A percentile compares a stretch with the other conserved stretches of the same genome.
Conservation (phyloP, 441 rosid species). For the Aquilaria agallochum region DNA sequence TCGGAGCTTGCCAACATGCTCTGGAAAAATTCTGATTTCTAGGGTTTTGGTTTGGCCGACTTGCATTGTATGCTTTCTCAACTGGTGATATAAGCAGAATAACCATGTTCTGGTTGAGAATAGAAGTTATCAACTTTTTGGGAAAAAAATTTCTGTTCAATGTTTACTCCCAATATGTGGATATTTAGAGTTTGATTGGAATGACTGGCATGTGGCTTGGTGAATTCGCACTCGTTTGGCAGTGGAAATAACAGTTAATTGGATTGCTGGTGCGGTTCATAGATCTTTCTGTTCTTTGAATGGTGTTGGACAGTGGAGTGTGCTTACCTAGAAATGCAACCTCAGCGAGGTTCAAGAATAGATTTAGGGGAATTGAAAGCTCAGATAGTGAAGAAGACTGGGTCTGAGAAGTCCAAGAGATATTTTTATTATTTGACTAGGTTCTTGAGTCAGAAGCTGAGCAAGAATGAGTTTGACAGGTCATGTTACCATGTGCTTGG, state of each 20-base stretch:
- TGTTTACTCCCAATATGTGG: slow-evolving; percentile 21
- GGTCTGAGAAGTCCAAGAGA: slow-evolving; percentile 36
- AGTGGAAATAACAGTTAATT: slow-evolving; percentile 24
- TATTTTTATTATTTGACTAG: slow-evolving; percentile 41
- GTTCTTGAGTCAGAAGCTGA: slow-evolving; percentile 44
- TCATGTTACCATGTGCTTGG: slow-evolving; percentile 41
- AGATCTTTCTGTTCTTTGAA: slow-evolving; percentile 28
- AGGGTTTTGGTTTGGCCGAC: slow-evolving; percentile 51
- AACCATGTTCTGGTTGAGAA: slow-evolving; percentile 16
- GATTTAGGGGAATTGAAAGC: slow-evolving; percentile 42
- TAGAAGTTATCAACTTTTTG: slow-evolving; percentile 11
- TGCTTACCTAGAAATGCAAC: slow-evolving; percentile 25
- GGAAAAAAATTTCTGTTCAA: slow-evolving; percentile 13
- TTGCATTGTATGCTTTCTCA: slow-evolving; percentile 47
- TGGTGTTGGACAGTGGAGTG: slow-evolving; percentile 32
- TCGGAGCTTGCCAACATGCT: slow-evolving; percentile 29
- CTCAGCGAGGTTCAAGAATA: slow-evolving; percentile 31
- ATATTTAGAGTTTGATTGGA: slow-evolving; percentile 32
- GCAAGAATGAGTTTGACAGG: slow-evolving; percentile 49
- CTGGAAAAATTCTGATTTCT: slow-evolving; percentile 41
- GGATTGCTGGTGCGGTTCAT: slow-evolving; percentile 15
- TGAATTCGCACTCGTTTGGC: slow-evolving; percentile 31
- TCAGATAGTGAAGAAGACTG: slow-evolving; percentile 46
- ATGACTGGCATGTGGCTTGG: slow-evolving; percentile 32
- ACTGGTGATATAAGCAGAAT: slow-evolving; percentile 36